Percentiles rank a stretch among this genome's conserved stretches.
Evolutionary conservation across 202 grass and related monocot genomes (phyloP).

Genomic region (Miscanthus sacchariflorus): DNA sequence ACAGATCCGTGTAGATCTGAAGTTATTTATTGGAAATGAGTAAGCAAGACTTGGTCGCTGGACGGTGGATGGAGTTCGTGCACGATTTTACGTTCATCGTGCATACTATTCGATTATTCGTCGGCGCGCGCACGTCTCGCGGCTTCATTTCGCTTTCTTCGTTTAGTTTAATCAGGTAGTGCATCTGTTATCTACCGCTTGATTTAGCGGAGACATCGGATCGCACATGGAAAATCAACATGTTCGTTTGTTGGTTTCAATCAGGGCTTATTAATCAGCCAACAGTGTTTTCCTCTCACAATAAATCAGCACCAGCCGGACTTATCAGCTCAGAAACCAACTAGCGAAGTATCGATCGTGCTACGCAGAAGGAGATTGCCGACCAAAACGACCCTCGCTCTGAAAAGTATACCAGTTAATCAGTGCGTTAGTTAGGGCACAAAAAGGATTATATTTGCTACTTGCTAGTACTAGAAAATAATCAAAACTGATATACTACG

Average conservation of each 20-base stretch:
- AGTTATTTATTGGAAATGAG: background rate
- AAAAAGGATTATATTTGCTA: background rate
- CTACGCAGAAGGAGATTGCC: background rate
- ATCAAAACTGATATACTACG: background rate
- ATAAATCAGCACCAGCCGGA: too few species aligned
- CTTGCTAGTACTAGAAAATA: background rate
- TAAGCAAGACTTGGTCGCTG: background rate
- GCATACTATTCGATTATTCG: background rate
- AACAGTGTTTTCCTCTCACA: too few species aligned
- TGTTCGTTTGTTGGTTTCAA: too few species aligned
- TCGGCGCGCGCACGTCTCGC: background rate
- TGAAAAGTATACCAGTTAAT: background rate
- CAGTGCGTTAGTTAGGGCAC: background rate
- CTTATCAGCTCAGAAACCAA: too few species aligned
- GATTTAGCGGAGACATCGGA: conserved; percentile 9
- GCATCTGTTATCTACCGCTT: background rate
- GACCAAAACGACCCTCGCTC: conserved; percentile 19
- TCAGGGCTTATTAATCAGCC: too few species aligned
- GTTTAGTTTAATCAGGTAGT: background rate
- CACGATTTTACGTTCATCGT: background rate
- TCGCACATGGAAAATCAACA: conserved; percentile 36
- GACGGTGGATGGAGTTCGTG: background rate
- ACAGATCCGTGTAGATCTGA: too few species aligned
- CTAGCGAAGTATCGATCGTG: background rate
- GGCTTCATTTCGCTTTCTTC: background rate